Percentiles rank a stretch among this genome's conserved stretches.
These are phyloP conservation scores for Ambrosia trifida DNA, from an alignment of 129 eudicot genomes.

Conservation along the genomic window DNA sequence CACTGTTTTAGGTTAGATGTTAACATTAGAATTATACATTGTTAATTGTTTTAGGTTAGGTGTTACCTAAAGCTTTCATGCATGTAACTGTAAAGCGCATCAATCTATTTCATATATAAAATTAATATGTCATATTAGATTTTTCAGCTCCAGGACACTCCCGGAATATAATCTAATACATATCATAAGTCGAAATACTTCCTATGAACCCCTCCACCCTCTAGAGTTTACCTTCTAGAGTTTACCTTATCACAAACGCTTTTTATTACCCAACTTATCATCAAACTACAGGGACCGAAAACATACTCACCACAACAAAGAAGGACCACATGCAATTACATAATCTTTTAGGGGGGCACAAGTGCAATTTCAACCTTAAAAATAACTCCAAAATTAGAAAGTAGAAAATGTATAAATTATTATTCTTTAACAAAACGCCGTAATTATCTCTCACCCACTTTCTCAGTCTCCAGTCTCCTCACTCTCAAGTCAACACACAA, in stretches of 20 bases:
- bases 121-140: no score
- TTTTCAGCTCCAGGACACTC: no score
- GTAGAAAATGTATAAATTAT: conserved; percentile 16
- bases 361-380: conserved; percentile 26
- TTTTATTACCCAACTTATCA: not conserved
- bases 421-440: conserved; percentile 34
- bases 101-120: no score
- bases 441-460: conserved; percentile 31
- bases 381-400: conserved; percentile 23
- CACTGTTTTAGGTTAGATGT: no score
- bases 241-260: not conserved
- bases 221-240: not conserved
- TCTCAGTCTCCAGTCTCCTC: conserved; percentile 37
- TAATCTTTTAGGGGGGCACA: not conserved
- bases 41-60: no score
- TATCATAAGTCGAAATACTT: no score
- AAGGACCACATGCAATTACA: conserved; percentile 12
- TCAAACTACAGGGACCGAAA: conserved; percentile 7
- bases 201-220: no score
- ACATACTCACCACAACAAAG: not conserved
- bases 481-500: conserved; percentile 35
- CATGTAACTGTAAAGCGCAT: no score
- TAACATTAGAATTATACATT: no score
- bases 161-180: no score
- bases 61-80: no score